A percentile compares a stretch with the other conserved stretches of the same genome.
phyloP scores from a whole-genome alignment of 1,284 basidiomycete species.

The Trichosporon ovoides region DNA sequence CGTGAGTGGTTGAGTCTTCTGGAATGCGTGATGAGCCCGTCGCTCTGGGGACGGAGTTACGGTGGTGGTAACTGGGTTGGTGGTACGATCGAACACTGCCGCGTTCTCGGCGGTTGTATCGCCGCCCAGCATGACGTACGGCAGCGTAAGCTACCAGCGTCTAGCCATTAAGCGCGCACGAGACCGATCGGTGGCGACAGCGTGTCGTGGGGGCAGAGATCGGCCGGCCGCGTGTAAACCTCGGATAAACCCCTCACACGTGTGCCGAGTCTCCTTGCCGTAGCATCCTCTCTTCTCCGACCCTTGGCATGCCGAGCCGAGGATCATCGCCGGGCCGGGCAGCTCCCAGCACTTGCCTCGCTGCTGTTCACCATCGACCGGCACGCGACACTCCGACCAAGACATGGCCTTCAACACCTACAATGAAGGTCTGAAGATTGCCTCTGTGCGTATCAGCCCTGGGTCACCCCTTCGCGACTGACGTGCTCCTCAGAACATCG shows the following conservation, averaged over 20 bases:
- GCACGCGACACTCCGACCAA: not conserved
- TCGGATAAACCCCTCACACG: not conserved
- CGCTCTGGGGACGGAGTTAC: no score
- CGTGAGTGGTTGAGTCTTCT: no score
- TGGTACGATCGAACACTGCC: not conserved
- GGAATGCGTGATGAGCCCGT: no score
- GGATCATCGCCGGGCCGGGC: not conserved
- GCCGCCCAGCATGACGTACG: no score
- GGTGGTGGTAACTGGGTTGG: not conserved
- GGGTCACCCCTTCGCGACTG: not conserved
- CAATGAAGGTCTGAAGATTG: conserved; percentile 39
- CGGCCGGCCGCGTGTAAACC: not conserved
- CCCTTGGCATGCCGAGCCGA: not conserved
- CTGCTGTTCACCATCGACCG: not conserved
- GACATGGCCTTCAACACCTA: conserved; percentile 41
- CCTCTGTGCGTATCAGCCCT: conserved; percentile 24
- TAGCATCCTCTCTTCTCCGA: no score
- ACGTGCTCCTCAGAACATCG: conserved; percentile 30
- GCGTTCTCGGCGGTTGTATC: no score
- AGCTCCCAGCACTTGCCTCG: not conserved
- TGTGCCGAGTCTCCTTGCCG: not conserved
- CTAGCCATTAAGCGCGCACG: no score
- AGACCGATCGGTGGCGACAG: no score
- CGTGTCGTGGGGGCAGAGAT: not conserved
- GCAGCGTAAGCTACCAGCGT: no score